A percentile compares a stretch with the other conserved stretches of the same genome.
phyloP scores from a whole-genome alignment of 805 yeast genomes.

The Candida arabinofermentans region DNA sequence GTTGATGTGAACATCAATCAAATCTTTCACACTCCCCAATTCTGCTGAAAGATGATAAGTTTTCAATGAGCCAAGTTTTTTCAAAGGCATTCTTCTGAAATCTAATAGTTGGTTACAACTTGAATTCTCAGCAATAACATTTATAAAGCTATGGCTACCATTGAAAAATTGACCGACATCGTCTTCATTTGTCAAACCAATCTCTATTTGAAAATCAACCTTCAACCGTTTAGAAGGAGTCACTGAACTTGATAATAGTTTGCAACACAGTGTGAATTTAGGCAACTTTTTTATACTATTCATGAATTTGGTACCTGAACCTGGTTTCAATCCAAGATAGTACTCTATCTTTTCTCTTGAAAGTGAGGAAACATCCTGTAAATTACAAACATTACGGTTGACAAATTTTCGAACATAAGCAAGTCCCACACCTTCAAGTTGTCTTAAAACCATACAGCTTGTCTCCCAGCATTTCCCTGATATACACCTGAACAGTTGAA shows the following conservation, averaged over 20 bases:
- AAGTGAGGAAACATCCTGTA: constrained; percentile 30
- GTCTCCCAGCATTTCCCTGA: constrained; percentile 50
- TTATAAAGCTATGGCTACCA: constrained; percentile 8
- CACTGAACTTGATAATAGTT: constrained; percentile 4
- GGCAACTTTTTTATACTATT: constrained; percentile 36
- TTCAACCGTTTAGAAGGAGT: constrained; percentile 17
- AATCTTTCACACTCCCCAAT: constrained; percentile 17
- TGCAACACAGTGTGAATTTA: constrained; percentile 23
- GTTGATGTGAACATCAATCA: constrained; percentile 28
- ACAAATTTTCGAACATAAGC: constrained; percentile 37
- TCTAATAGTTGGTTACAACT: constrained; percentile 36
- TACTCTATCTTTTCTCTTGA: constrained; percentile 14
- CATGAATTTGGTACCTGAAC: constrained; percentile 36
- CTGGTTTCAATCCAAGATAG: constrained; percentile 3
- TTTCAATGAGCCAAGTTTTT: constrained; percentile 20
- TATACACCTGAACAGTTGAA: constrained; percentile 38
- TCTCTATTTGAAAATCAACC: constrained; percentile 25
- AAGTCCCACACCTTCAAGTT: constrained; percentile 43
- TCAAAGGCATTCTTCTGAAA: constrained; percentile 37
- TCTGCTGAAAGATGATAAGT: constrained; percentile 26
- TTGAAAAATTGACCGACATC: constrained; percentile 10
- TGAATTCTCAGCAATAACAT: constrained; percentile 9
- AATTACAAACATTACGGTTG: constrained; percentile 30
- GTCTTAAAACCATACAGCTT: constrained; percentile 40
- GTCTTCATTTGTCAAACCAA: constrained; percentile 19